These are phyloP conservation scores for Fusarium palustre DNA, from an alignment of 2,329 filamentous ascomycete genomes.

Conservation along the genomic window DNA sequence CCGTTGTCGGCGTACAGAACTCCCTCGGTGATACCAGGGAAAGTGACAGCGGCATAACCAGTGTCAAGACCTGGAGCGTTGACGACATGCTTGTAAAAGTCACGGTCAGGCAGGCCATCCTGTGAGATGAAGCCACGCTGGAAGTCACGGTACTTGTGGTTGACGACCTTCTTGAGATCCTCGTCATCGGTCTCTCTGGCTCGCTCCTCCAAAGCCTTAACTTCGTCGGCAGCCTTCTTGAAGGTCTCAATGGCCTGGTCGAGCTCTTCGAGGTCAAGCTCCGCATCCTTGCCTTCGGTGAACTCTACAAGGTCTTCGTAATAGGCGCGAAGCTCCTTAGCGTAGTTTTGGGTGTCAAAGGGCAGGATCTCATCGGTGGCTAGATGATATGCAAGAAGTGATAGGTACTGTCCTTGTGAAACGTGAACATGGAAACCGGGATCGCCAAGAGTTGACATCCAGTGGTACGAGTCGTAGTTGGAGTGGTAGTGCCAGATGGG, in stretches of 20 bases:
- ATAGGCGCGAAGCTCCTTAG: slow-evolving; percentile 54
- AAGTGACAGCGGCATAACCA: slow-evolving; percentile 56
- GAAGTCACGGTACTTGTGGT: slow-evolving; percentile 61
- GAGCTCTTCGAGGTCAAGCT: slow-evolving; percentile 54
- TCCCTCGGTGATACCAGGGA: slow-evolving; percentile 74
- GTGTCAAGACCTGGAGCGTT: slow-evolving; percentile 62
- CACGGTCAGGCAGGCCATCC: slow-evolving; percentile 58
- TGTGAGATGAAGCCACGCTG: slow-evolving; percentile 62
- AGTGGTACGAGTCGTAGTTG: slow-evolving; percentile 86
- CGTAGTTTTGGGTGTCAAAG: slow-evolving; percentile 57
- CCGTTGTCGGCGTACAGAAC: slow-evolving; percentile 62
- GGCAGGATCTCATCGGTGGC: slow-evolving; percentile 54
- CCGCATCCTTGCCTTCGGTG: slow-evolving; percentile 48
- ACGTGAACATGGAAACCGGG: slow-evolving; percentile 70
- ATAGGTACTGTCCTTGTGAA: slow-evolving; percentile 63
- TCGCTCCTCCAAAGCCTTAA: slow-evolving; percentile 50
- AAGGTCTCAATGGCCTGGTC: slow-evolving; percentile 56
- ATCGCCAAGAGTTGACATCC: slow-evolving; percentile 86
- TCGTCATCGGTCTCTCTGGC: slow-evolving; percentile 48
- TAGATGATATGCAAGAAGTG: slow-evolving; percentile 55
- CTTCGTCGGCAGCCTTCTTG: slow-evolving; percentile 47
- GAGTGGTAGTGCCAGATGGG: slow-evolving; percentile 82
- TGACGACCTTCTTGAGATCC: slow-evolving; percentile 53
- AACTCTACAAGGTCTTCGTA: slow-evolving; percentile 53
- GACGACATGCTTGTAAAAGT: slow-evolving; percentile 61